phyloP scores from a whole-genome alignment of 2,329 filamentous ascomycete genomes.

The Aspergillus eucalypticola region DNA sequence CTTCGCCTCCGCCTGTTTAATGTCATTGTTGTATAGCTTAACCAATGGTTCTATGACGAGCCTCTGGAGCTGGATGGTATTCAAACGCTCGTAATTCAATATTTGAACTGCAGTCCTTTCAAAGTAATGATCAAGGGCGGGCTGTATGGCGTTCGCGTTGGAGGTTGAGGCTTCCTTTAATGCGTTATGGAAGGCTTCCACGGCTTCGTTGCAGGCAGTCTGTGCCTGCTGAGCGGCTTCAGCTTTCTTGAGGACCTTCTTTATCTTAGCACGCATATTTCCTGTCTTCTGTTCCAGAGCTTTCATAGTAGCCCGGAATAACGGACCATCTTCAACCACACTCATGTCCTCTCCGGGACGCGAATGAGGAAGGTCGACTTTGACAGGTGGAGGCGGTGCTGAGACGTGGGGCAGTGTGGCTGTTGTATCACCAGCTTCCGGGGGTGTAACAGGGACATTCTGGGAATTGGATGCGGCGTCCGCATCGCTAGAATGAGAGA shows the following conservation, averaged over 20 bases:
- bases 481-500: conserved; percentile 74
- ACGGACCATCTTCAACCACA: conserved; percentile 83
- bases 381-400: conserved; percentile 55
- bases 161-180: conserved; percentile 84
- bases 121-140: conserved; percentile 95
- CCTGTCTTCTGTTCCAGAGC: conserved; percentile 94
- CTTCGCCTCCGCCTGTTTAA: conserved; percentile 96
- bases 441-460: conserved; percentile 30
- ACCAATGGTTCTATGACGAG: conserved; percentile 92
- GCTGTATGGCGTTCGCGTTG: conserved; percentile 95
- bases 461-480: conserved; percentile 53
- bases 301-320: conserved; percentile 97
- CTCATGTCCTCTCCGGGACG: conserved; percentile 83
- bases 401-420: conserved; percentile 26
- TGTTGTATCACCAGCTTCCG: conserved; percentile 31
- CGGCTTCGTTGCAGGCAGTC: conserved; percentile 79
- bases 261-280: conserved; percentile 91
- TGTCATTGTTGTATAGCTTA: conserved; percentile 90
- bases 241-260: conserved; percentile 92
- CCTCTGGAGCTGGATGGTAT: conserved; percentile 79
- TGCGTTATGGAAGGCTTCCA: conserved; percentile 78
- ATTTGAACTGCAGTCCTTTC: conserved; percentile 95
- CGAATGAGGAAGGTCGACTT: conserved; percentile 83
- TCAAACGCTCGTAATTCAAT: conserved; percentile 79
- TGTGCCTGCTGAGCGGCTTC: conserved; percentile 83